These are phyloP conservation scores for Fimicolochytrium jonesii DNA, from an alignment of 192 early-diverging fungal species.

Conservation along the genomic window DNA sequence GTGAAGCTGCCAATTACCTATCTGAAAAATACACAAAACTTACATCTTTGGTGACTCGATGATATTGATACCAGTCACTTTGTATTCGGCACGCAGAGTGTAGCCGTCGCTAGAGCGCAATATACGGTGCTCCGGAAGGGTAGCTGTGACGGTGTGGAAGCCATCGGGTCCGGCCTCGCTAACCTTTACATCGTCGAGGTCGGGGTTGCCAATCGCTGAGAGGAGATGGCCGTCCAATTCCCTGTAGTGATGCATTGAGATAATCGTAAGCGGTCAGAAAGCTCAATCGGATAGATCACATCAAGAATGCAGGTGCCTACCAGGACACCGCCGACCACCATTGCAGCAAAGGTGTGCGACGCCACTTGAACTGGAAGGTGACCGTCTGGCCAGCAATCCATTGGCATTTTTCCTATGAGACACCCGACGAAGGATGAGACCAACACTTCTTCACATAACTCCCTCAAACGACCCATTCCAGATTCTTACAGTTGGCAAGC, in stretches of 20 bases:
- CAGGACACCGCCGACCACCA: background rate
- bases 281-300: no score
- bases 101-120: background rate
- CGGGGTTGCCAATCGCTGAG: background rate
- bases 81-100: slow-evolving; percentile 6
- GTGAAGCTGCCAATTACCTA: no score
- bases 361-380: slow-evolving; percentile 6
- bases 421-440: no score
- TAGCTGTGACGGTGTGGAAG: background rate
- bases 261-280: no score
- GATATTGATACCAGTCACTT: slow-evolving; percentile 1
- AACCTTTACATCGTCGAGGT: slow-evolving; percentile 4
- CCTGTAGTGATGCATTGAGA: no score
- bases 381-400: slow-evolving; percentile 4
- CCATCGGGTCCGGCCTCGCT: background rate
- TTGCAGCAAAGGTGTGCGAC: background rate
- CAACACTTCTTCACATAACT: background rate
- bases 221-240: background rate
- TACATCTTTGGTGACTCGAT: slow-evolving; percentile 6
- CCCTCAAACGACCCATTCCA: background rate
- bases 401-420: no score
- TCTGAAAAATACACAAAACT: background rate
- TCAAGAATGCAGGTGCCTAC: no score
- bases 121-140: slow-evolving; percentile 2
- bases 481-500: background rate